Base-by-base conservation (phyloP, 202 grass and related monocot genomes). In the Carex arenaria region DNA sequence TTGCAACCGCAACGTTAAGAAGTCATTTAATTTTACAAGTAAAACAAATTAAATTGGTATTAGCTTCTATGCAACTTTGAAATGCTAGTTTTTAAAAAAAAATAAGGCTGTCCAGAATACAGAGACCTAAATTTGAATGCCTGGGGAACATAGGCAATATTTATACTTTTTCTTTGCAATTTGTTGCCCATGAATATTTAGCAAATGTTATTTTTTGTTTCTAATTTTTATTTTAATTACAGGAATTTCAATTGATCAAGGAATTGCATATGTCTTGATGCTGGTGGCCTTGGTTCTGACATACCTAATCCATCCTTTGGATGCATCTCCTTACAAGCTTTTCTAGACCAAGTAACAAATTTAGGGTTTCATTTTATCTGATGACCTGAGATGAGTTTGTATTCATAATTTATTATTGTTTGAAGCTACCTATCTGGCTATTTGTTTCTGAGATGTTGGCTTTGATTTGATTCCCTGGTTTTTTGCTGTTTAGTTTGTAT, bases 281-380 rank as follows among this genome's bases (percentile, higher is more conserved):
- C 85, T 97, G 75, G 83, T 97, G 73, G 94, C 94, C 10, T 84
- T 97, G 79, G 86, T 97, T 69, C 90, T 97, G 66, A 97, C 94
- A 64, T 97, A 94, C 78, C 80, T 97, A 76, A 97, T 94, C 81
- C 94, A 97, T 61, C 94, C 91, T 14, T 40, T 97, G 43, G 91
- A 94, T 79, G 86, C 87, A 6, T 96, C 90, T 59, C 83, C 89
- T 26, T 95, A 85, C 85, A 91, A 88, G 69, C 89, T 96, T 81
- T 93, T 96, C 64, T 96, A 81, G 87, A 15, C 69, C 67, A 70
- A 61, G 12, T 6, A 74, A 77, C 64, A 32, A 28, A 19, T 51
- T 31, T 82, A 82, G 64, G 64, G 80, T 82, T 82, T 82, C 43
- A 82, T 82, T 82, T 82, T 49, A 20, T 82, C 61, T 82, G 40